A percentile compares a stretch with the other conserved stretches of the same genome.
Conservation (phyloP, 164 flowering plant genomes). For the Echeveria elegans region DNA sequence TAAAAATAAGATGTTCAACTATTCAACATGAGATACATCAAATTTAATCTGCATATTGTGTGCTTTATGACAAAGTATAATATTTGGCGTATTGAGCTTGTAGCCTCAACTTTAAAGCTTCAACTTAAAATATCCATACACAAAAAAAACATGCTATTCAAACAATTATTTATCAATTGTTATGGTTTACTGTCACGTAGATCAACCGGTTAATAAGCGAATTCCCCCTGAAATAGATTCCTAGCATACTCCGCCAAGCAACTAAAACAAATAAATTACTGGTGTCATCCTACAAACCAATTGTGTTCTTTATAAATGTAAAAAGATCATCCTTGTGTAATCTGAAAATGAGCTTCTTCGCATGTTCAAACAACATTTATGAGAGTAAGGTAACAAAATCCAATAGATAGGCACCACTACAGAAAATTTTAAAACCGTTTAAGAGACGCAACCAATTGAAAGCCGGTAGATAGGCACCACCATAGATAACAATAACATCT, state of each 20-base stretch:
- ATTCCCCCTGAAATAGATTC: background rate
- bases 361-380: background rate
- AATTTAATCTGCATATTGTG: background rate
- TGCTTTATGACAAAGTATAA: no score
- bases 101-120: no score
- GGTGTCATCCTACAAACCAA: background rate
- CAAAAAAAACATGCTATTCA: background rate
- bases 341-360: background rate
- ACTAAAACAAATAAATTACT: background rate
- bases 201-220: background rate
- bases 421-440: no score
- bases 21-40: background rate
- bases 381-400: no score
- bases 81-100: no score
- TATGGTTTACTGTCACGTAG: background rate
- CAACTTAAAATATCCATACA: no score
- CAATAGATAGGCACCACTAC: no score
- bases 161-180: background rate
- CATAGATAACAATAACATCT: constrained; percentile 6
- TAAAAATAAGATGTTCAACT: background rate
- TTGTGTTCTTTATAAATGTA: background rate
- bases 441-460: background rate
- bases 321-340: background rate
- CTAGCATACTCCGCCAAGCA: background rate
- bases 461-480: background rate